Conservation (phyloP, 2,329 filamentous ascomycete genomes). For the Ascochyta viciae-villosae region DNA sequence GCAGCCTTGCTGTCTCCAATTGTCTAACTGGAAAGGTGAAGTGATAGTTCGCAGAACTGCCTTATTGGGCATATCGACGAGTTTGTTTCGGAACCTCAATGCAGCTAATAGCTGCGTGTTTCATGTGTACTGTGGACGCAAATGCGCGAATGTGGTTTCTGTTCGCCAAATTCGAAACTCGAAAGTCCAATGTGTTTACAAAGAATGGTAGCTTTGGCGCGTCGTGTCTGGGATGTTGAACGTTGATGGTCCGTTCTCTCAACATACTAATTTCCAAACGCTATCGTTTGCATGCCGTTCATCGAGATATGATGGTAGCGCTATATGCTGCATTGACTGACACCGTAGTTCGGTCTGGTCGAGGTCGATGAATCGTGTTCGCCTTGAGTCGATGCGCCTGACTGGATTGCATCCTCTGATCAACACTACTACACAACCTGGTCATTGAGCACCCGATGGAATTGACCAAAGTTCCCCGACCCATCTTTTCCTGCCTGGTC, state of each 20-base stretch:
- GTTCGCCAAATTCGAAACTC: too few species aligned
- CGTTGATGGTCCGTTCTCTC: not conserved
- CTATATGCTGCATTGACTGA: not conserved
- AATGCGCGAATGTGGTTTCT: not conserved
- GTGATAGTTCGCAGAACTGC: not conserved
- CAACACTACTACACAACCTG: constrained; percentile 23
- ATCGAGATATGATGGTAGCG: not conserved
- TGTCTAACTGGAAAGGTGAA: not conserved
- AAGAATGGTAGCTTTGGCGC: too few species aligned
- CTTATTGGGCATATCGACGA: not conserved
- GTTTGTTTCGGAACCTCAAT: not conserved
- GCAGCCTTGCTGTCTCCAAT: not conserved
- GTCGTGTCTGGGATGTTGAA: not conserved
- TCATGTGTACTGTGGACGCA: too few species aligned
- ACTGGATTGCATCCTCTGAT: not conserved
- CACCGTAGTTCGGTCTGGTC: not conserved
- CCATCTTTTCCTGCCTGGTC: constrained; percentile 36
- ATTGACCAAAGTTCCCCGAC: constrained; percentile 60
- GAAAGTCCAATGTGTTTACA: too few species aligned
- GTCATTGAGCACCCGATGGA: constrained; percentile 45
- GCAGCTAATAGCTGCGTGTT: not conserved
- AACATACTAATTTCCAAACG: not conserved
- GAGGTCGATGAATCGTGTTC: not conserved
- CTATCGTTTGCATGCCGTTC: not conserved
- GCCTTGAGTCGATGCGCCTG: not conserved